These are phyloP conservation scores for Tanacetum coccineum DNA, from an alignment of 129 eudicot species.

Conservation along the genomic window DNA sequence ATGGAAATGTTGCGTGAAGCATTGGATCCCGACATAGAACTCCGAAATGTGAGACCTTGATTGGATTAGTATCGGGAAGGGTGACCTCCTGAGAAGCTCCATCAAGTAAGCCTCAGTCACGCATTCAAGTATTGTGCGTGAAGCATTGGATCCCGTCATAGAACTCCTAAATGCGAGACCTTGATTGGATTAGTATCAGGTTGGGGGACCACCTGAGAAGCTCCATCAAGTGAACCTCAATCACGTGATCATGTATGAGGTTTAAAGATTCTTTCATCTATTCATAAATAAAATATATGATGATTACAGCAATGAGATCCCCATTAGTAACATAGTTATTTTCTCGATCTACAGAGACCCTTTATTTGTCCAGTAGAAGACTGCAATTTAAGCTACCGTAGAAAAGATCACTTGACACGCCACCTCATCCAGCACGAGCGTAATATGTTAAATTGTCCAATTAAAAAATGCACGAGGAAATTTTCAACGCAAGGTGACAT, in stretches of 20 bases:
- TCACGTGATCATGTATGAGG: constrained; percentile 64
- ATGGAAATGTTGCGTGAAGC: constrained; percentile 68
- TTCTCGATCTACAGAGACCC: constrained; percentile 56
- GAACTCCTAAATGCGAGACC: constrained; percentile 99
- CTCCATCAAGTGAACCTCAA: constrained; percentile 85
- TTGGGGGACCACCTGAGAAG: constrained; percentile 99
- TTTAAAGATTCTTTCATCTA: constrained; percentile 12
- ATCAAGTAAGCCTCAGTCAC: constrained; percentile 86
- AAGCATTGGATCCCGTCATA: constrained; percentile 97
- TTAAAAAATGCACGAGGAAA: constrained; percentile 42
- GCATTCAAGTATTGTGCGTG: constrained; percentile 57
- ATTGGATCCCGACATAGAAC: constrained; percentile 99
- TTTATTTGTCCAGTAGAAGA: constrained; percentile 59
- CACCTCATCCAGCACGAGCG: constrained; percentile 84
- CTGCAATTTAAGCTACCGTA: constrained; percentile 64
- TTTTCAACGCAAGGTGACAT: constrained; percentile 63
- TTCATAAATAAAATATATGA: not conserved
- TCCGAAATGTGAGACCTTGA: constrained; percentile 99
- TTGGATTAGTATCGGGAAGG: constrained; percentile 98
- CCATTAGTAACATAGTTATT: not conserved
- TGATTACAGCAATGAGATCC: no score
- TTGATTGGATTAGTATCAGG: constrained; percentile 99
- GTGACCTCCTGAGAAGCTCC: constrained; percentile 99
- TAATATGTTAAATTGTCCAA: constrained; percentile 63
- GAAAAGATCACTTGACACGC: constrained; percentile 87